Percentiles rank a stretch among this genome's conserved stretches.
Evolutionary conservation across 345 rosid species (phyloP).

Genomic region (Eucalyptus erythrocorys): DNA sequence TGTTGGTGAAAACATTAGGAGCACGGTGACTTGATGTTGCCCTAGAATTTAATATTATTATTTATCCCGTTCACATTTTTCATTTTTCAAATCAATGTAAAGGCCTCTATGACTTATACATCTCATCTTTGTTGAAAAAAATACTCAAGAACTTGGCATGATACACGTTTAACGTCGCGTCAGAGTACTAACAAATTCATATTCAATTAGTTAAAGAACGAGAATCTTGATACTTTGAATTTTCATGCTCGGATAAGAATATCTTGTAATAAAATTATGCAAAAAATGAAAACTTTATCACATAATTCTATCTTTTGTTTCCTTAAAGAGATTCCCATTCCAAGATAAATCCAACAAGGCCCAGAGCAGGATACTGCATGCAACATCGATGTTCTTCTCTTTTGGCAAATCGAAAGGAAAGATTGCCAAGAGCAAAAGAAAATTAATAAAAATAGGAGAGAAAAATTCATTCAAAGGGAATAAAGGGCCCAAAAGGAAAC

Average conservation of each 20-base stretch:
- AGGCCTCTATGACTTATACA: background rate
- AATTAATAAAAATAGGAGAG: background rate
- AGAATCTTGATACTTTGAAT: background rate
- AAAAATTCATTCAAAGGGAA: background rate
- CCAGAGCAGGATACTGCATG: background rate
- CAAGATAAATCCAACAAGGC: background rate
- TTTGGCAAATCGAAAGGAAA: background rate
- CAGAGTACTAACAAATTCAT: background rate
- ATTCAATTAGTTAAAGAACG: background rate
- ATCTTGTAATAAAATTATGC: background rate
- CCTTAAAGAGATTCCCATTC: background rate
- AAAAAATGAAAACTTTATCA: fast-evolving
- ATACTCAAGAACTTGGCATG: background rate
- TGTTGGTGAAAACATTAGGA: background rate
- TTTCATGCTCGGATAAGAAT: background rate
- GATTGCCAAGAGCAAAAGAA: background rate
- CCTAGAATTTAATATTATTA: background rate
- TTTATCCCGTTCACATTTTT: background rate
- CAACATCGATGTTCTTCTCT: background rate
- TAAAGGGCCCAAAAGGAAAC: background rate
- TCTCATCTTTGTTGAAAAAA: background rate
- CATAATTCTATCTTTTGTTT: background rate
- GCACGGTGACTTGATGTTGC: background rate
- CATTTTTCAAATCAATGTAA: background rate
- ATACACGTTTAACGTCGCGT: fast-evolving